Evolutionary conservation across 2,329 filamentous ascomycete species (phyloP), one percentile per base, ranked within the genome.

Genomic region (Aspergillus tamarii): DNA sequence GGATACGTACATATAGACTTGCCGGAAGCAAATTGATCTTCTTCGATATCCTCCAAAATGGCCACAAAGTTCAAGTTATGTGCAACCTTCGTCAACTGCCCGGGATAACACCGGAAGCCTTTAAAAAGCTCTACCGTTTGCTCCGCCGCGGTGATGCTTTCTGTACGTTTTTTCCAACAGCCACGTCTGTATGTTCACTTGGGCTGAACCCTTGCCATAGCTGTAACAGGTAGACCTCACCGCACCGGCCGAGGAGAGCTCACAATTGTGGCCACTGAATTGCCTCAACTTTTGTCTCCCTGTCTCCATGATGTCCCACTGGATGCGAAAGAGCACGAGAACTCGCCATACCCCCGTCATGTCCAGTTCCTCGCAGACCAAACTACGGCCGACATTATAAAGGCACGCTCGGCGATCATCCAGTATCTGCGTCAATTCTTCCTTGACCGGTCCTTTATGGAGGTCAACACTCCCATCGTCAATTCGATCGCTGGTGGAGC

Each of bases 401-500:
- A 89, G 36, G 83, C 95, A 28, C 89, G 94, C 41, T 89, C 93
- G 0, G 82, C 88, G 43, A 87, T 98, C 64, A 89, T 93, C 67
- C 88, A 89, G 63, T 86, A 87, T 68, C 84, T 98, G 67, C 88
- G 93, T 41, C 84, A 87, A 58, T 92, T 91, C 75, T 87, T 98
- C 61, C 83, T 92, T 64, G 83, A 87, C 10, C 84, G 86, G 53
- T 85, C 86, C 7, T 97, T 97, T 73, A 82, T 93, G 60, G 94
- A 97, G 79, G 93, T 98, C 54, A 91, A 91, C 70, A 99, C 95
- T 0, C 95, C 95, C 0, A 92, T 98, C 62, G 84, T 99, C 59
- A 89, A 91, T 9, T 88, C 90, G 54, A 86, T 89, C 57, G 93
- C 94, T 1, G 91, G 93, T n/a, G 95, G 95, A 46, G 95, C 95